phyloP scores from a whole-genome alignment of 176 grass and related monocot genomes.

The Dactylis glomerata region DNA sequence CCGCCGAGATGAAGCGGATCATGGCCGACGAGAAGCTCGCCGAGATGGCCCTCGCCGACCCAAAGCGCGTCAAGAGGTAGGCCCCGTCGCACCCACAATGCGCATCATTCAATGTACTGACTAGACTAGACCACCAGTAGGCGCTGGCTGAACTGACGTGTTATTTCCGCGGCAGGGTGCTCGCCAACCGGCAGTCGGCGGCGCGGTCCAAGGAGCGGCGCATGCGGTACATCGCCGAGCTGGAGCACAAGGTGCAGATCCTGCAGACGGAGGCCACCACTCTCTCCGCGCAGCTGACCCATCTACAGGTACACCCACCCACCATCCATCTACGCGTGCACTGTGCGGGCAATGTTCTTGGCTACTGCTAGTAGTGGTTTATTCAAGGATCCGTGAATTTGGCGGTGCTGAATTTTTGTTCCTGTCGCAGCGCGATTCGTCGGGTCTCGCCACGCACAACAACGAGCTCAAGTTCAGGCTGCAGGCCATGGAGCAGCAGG shows the following conservation, averaged over 20 bases:
- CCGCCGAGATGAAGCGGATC: conserved; percentile 93
- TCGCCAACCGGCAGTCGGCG: conserved; percentile 93
- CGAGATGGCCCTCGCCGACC: conserved; percentile 95
- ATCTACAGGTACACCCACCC: conserved; percentile 55
- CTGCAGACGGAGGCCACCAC: conserved; percentile 83
- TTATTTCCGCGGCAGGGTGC: conserved; percentile 51
- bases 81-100: not conserved
- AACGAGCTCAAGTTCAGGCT: conserved; percentile 92
- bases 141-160: not conserved
- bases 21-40: conserved; percentile 91
- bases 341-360: not conserved
- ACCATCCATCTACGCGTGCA: not conserved
- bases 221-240: conserved; percentile 85
- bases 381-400: not conserved
- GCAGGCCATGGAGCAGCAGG: conserved; percentile 97
- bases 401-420: not conserved
- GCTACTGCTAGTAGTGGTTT: not conserved
- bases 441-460: conserved; percentile 65
- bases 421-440: conserved; percentile 56
- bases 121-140: not conserved
- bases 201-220: conserved; percentile 94
- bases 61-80: conserved; percentile 92
- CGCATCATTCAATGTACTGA: not conserved
- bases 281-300: conserved; percentile 80
- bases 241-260: conserved; percentile 94